Evolutionary conservation across 495 filamentous ascomycete species (phyloP), one percentile per base, ranked within the genome.

Genomic region (Diplogelasinospora grovesii): DNA sequence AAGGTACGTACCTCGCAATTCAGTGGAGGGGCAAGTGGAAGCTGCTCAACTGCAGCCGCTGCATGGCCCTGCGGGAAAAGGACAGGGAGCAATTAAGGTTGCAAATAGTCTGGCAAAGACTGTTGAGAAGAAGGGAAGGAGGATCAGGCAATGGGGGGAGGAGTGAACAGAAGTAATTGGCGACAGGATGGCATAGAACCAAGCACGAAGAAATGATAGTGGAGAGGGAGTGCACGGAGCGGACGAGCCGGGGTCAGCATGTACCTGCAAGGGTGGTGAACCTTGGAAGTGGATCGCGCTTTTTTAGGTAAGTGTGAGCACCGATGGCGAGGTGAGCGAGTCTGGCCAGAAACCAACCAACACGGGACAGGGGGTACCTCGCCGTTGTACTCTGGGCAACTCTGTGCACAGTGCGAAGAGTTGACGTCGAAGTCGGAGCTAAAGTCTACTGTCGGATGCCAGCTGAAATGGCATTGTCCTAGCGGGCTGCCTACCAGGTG

Each of bases 221-320:
- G 40, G 40, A 35, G 15, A 29, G 16, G 28, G 15, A 35, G 30
- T 43, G 40, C 22, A 31, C 27, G 22, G 31, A 31, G 32, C 10
- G 13, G 28, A 43, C 4, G 8, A 15, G 22, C 29, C 39, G 40
- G 29, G 40, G 40, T 8, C n/a, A 24, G 10, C 22, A 22, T 10
- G 24, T 40, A 40, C 37, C 37, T 40, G 37, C 37, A 40, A 40
- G 37, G 37, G 30, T 40, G 5, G 7, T 13, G 29, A 9, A 32
- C 29, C 29, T 32, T 32, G 29, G 10, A 32, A 15, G 10, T 32
- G 29, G 29, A 5, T 15, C 10, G 10, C 24, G 24, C 24, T 26
- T 33, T 33, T 18, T 33, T 10, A 8, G 8, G 10, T 9, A 18
- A 9, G 15, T 33, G 30, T 9, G 10, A 18, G 15, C 8, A 14